Evolutionary conservation across 116 monocot genomes (phyloP).

Genomic region (Iris pallida): DNA sequence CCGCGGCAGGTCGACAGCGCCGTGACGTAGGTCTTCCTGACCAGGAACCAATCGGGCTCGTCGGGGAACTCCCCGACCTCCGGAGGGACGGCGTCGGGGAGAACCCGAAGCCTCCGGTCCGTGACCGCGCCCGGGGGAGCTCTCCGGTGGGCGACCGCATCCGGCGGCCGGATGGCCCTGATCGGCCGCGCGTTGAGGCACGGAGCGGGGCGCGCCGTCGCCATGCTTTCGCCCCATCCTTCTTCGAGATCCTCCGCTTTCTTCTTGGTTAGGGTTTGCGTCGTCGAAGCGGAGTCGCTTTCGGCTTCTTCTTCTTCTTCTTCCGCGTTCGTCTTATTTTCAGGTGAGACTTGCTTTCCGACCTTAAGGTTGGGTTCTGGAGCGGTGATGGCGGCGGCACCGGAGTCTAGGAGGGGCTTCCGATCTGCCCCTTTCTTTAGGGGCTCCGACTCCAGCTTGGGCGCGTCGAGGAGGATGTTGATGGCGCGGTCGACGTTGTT

Average conservation of each 20-base stretch:
- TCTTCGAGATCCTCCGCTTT: conserved; percentile 5
- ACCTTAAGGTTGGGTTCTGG: background rate
- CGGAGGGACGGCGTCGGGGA: conserved; percentile 14
- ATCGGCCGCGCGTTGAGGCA: conserved; percentile 61
- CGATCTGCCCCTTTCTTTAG: background rate
- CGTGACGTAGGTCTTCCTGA: conserved; percentile 52
- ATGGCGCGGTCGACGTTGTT: conserved; percentile 61
- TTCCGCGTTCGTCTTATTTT: background rate
- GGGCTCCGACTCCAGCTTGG: background rate
- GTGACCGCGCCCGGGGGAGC: conserved; percentile 1
- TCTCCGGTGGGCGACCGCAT: conserved; percentile 15
- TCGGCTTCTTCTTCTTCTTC: conserved; percentile 6
- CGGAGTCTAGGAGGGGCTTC: background rate
- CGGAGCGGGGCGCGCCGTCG: conserved; percentile 24
- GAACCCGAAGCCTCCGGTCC: conserved; percentile 23
- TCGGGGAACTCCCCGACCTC: conserved; percentile 58
- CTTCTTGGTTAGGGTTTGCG: conserved; percentile 6
- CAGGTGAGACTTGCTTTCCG: conserved; percentile 2
- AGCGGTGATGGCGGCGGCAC: background rate
- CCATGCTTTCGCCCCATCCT: conserved; percentile 8
- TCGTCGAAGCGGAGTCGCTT: background rate
- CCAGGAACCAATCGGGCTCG: conserved; percentile 68
- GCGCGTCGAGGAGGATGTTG: conserved; percentile 60
- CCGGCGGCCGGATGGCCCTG: conserved; percentile 21
- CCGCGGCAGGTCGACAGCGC: conserved; percentile 66